Evolutionary conservation across 176 grass and related monocot genomes (phyloP).

Genomic region (Elymus sibiricus): DNA sequence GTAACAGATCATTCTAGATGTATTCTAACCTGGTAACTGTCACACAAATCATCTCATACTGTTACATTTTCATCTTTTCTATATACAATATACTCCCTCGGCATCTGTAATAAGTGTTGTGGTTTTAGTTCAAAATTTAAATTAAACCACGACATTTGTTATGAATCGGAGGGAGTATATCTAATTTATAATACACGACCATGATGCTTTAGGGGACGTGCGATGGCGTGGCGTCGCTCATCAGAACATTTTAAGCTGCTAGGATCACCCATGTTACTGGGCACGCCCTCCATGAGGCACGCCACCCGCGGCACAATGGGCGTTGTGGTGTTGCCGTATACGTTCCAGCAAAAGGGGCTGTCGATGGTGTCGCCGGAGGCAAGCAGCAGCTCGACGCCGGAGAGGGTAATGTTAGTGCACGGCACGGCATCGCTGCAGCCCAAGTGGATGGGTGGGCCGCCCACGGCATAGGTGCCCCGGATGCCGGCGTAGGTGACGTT

Average conservation of each 20-base stretch:
- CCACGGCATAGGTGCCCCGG: conserved; percentile 68
- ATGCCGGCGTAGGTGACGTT: conserved; percentile 55
- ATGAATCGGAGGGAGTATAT: neutral
- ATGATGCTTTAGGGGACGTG: conserved; percentile 2
- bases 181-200: neutral
- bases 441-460: conserved; percentile 70
- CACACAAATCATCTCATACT: conserved; percentile 17
- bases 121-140: no score
- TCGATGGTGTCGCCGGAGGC: conserved; percentile 33
- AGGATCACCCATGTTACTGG: conserved; percentile 11
- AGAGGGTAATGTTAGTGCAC: conserved; percentile 80
- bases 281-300: conserved; percentile 60
- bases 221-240: neutral
- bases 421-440: conserved; percentile 88
- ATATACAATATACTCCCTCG: conserved; percentile 15
- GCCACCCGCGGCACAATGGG: conserved; percentile 60
- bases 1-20: neutral
- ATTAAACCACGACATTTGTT: no score
- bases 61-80: conserved; percentile 12
- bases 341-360: conserved; percentile 78
- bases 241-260: conserved; percentile 53
- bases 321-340: conserved; percentile 46
- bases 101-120: no score
- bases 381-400: conserved; percentile 68
- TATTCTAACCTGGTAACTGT: neutral